Percentiles rank a stretch among this genome's conserved stretches.
Conservation (phyloP, 805 yeast species). For the Kodamaea kaohsiungensis region DNA sequence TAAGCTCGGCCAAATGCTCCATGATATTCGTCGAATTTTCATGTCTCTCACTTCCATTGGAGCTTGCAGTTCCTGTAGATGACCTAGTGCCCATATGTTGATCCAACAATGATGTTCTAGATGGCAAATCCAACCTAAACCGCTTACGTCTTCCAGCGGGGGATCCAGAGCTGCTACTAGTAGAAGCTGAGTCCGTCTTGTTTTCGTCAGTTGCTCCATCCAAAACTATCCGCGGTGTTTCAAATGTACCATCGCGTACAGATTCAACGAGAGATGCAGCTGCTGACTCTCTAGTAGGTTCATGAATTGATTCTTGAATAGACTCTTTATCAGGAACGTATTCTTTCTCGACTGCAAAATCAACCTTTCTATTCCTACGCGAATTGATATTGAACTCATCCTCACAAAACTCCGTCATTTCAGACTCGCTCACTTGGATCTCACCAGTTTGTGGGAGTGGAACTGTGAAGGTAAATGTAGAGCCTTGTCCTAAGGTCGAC, state of each 20-base stretch:
- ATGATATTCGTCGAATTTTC: constrained; percentile 21
- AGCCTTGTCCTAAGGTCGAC: constrained; percentile 79
- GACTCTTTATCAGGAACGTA: not conserved
- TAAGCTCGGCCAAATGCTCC: constrained; percentile 33
- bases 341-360: constrained; percentile 26
- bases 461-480: constrained; percentile 77
- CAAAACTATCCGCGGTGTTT: constrained; percentile 4
- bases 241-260: not conserved
- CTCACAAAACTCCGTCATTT: constrained; percentile 49
- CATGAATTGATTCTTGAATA: not conserved
- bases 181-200: constrained; percentile 4
- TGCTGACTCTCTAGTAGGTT: not conserved
- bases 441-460: constrained; percentile 72
- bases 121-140: constrained; percentile 9
- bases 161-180: not conserved
- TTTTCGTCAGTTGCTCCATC: not conserved
- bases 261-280: not conserved
- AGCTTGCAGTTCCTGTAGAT: constrained; percentile 53
- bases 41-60: constrained; percentile 13
- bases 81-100: constrained; percentile 46
- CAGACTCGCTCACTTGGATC: constrained; percentile 38
- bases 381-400: constrained; percentile 67
- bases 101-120: constrained; percentile 26
- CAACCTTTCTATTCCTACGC: constrained; percentile 52
- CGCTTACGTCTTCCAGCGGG: not conserved